Evolutionary conservation across 1,284 basidiomycete genomes (phyloP), one percentile per base, ranked within the genome.

Genomic region (Puccinia sorghi): DNA sequence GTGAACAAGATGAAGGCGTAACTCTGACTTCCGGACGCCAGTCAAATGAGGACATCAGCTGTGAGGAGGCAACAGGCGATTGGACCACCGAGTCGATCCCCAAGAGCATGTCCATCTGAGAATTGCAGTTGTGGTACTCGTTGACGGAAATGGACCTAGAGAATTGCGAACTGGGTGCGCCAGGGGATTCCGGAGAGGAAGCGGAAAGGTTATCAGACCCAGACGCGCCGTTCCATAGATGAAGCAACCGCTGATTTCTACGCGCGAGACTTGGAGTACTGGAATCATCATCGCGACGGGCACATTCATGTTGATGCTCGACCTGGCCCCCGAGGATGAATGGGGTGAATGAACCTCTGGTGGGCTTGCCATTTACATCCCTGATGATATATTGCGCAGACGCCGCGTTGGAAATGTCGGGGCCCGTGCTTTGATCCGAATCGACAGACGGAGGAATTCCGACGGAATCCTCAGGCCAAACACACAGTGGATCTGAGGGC

Each of bases 51-150:
- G 67, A 54, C 27, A 70, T 50, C 22, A 70, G 20, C 50, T 70
- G 67, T 39, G 67, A 70, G 13, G 67, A 70, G 20, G 56, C 67
- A 22, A 20, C 67, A 43, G 71, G 39, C 11, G 71, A 43, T 50
- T 25, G 37, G 41, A 12, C 56, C 41, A 17, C 56, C 13, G 54
- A 6, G 27, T 72, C 71, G 11, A 72, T 59, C n/a, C 39, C 71
- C 56, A 72, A 59, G 15, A 72, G 56, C 52, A 61, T 43, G 22
- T 61, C 71, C 25, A 72, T 41, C 39, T 43, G 56, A 15, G 54
- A 59, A 27, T 8, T 59, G n/a, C 37, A 43, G 39, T 20, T 41
- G 5, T 61, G 71, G 25, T 72, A 61, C 27, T 72, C 37, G 39
- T 32, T 43, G 1, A 39, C 39, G 11, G 71, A 70, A n/a, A 70